Evolutionary conservation across 441 rosid genomes (phyloP).

Genomic region (Corymbia citriodora): DNA sequence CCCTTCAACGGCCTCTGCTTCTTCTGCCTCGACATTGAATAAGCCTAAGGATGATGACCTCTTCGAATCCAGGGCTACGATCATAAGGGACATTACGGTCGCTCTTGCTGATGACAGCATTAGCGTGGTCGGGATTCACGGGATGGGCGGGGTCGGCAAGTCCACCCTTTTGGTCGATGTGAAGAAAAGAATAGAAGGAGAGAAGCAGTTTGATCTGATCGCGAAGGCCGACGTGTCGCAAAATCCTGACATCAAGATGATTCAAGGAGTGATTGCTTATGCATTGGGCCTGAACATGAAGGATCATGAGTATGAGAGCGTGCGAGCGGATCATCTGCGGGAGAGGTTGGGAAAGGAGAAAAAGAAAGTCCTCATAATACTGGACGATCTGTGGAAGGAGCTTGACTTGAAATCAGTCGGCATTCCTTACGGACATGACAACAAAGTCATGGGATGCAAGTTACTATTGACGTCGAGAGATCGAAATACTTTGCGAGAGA

Average conservation of each 20-base stretch:
- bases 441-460: too few species aligned
- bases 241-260: too few species aligned
- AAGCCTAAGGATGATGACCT: accelerated
- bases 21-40: accelerated
- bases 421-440: too few species aligned
- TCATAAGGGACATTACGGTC: accelerated
- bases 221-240: neutral
- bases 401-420: too few species aligned
- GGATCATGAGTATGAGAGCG: accelerated
- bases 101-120: accelerated
- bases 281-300: too few species aligned
- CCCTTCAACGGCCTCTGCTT: accelerated
- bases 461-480: too few species aligned
- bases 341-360: too few species aligned
- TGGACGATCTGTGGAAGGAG: too few species aligned
- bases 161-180: neutral
- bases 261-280: too few species aligned
- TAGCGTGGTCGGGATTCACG: accelerated
- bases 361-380: too few species aligned
- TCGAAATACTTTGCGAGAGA: too few species aligned
- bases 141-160: neutral
- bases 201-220: accelerated
- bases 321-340: accelerated
- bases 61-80: accelerated
- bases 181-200: accelerated